Base-by-base conservation (phyloP, 257 asterid genomes). In the Galeopsis tetrahit region DNA sequence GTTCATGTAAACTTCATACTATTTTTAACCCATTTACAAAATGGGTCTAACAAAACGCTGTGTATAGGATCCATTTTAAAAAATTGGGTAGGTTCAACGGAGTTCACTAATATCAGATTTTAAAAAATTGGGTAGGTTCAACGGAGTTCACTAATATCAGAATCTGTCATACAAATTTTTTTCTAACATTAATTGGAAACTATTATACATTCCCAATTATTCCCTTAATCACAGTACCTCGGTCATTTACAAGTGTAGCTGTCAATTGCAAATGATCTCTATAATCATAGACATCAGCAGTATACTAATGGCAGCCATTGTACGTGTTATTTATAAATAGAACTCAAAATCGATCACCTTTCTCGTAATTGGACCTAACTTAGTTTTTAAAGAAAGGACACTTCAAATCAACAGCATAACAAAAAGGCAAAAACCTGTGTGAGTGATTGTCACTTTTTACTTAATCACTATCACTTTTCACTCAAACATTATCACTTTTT, bases 391-490 rank as follows among this genome's bases (percentile, higher is more conserved):
- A 34, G 17, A 49, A 31, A 21, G 31, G 40, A 49, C 72, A 35
- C 57, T 44, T 49, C 56, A 49, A 49, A 42, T 32, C 63, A 66
- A 58, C 2, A 49, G 43, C 72, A 55, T 63, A 51, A 48, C 48
- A 62, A 14, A 21, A 21, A 21, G 28, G 28, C 28, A 21, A 21
- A 21, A 21, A 21, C 28, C 1, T 21, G 28, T 21, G 28, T 21
- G 28, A 21, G 28, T 21, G 28, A 21, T 1, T 21, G 28, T 21
- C 28, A 21, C 28, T 21, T 21, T 21, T 21, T 21, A 21, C 28
- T 21, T 21, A 21, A 21, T 0, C 28, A 21, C 28, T 21, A 21
- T 21, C 28, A 21, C 28, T 21, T 21, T 21, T 21, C 28, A 21
- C 28, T 21, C 28, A 21, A 21, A 21, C 28, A 21, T 21, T 21